A percentile compares a stretch with the other conserved stretches of the same genome.
Evolutionary conservation across 1,284 basidiomycete species (phyloP).

Genomic region (Irpex sp.): DNA sequence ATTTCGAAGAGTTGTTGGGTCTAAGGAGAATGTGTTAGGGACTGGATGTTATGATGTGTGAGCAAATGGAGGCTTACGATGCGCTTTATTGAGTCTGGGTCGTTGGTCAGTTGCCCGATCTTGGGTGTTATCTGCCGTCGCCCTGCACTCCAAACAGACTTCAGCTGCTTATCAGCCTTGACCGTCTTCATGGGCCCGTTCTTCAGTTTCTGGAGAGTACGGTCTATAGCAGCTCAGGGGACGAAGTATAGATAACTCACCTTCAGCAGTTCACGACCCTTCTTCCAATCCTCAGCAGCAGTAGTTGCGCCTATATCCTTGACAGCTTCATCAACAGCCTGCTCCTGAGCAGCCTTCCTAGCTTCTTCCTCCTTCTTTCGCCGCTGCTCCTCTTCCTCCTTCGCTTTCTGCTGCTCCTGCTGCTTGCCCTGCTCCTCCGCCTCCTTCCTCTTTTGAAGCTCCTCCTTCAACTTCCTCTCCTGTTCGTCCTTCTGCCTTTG

Average conservation of each 20-base stretch:
- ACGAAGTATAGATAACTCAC: constrained; percentile 30
- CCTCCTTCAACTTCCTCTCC: constrained; percentile 22
- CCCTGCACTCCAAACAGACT: constrained; percentile 52
- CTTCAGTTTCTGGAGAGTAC: constrained; percentile 57
- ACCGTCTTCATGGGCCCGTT: constrained; percentile 65
- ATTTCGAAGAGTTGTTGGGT: constrained; percentile 59
- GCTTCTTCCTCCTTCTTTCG: constrained; percentile 29
- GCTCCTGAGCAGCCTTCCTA: constrained; percentile 22
- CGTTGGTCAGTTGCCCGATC: constrained; percentile 89
- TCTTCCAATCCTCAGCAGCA: constrained; percentile 62
- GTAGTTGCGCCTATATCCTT: constrained; percentile 43
- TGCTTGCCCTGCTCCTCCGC: constrained; percentile 33
- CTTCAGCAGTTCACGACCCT: constrained; percentile 55
- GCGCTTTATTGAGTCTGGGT: constrained; percentile 58
- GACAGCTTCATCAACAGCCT: constrained; percentile 23
- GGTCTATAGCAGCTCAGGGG: not conserved
- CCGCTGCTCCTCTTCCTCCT: constrained; percentile 21
- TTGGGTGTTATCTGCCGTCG: constrained; percentile 88
- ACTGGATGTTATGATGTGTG: not conserved
- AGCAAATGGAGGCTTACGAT: constrained; percentile 54
- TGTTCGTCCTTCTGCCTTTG: constrained; percentile 19
- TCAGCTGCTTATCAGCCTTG: constrained; percentile 56
- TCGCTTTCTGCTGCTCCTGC: not conserved
- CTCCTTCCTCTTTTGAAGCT: constrained; percentile 27
- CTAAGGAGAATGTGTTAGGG: constrained; percentile 32